A percentile compares a stretch with the other conserved stretches of the same genome.
phyloP scores from a whole-genome alignment of 768 basidiomycete genomes.

The Tulasnella sp. region DNA sequence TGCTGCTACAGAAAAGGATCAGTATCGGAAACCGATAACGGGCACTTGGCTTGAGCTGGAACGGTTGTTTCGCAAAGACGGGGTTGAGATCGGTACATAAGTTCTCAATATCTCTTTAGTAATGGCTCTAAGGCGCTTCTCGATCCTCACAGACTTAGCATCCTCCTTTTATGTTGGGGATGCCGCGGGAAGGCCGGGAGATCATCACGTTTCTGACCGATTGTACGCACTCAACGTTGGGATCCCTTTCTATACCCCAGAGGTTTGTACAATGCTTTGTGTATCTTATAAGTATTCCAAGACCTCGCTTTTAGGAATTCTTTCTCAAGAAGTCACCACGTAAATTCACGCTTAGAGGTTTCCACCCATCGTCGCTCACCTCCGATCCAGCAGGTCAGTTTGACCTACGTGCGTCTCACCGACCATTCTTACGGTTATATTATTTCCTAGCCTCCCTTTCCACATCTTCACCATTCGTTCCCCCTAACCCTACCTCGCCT shows the following conservation, averaged over 20 bases:
- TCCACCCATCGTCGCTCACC: conserved; percentile 43
- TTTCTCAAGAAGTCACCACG: conserved; percentile 44
- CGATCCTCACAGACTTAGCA: conserved; percentile 38
- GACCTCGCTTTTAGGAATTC: conserved; percentile 45
- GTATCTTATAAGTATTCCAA: neutral
- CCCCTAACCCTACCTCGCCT: conserved; percentile 19
- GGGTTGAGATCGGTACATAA: conserved; percentile 55
- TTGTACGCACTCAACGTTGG: conserved; percentile 74
- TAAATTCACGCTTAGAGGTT: conserved; percentile 49
- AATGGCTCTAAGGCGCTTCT: neutral
- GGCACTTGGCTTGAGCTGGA: conserved; percentile 76
- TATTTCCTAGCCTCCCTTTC: conserved; percentile 31
- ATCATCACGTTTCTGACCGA: conserved; percentile 72
- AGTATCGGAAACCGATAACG: conserved; percentile 73
- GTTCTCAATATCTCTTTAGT: neutral
- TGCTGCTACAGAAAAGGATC: conserved; percentile 63
- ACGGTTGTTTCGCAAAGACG: conserved; percentile 43
- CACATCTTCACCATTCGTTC: conserved; percentile 27
- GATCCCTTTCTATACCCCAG: conserved; percentile 69
- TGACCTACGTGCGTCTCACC: conserved; percentile 7
- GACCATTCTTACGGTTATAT: conserved; percentile 28
- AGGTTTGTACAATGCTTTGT: conserved; percentile 38
- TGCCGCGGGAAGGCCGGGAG: conserved; percentile 66
- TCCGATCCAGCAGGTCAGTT: conserved; percentile 22
- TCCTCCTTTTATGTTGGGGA: conserved; percentile 77